These are phyloP conservation scores for Spergularia azorica DNA, from an alignment of 179 eudicot species.

Conservation along the genomic window DNA sequence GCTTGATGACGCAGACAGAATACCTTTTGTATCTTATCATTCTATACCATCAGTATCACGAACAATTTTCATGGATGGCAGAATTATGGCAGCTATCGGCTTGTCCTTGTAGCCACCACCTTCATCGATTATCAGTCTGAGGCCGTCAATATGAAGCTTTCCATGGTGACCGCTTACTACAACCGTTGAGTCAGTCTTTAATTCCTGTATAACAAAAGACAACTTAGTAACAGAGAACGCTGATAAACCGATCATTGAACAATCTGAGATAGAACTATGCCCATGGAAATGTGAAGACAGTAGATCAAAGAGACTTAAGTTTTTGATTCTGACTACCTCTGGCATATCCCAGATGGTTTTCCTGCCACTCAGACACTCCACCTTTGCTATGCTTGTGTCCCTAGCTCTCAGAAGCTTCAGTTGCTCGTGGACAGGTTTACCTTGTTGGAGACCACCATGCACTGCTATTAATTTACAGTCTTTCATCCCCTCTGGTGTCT, in stretches of 20 bases:
- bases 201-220: slow-evolving; percentile 44
- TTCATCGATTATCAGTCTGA: slow-evolving; percentile 78
- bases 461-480: slow-evolving; percentile 73
- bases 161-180: slow-evolving; percentile 94
- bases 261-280: background rate
- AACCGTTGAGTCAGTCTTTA: slow-evolving; percentile 49
- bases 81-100: slow-evolving; percentile 77
- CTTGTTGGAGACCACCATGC: slow-evolving; percentile 80
- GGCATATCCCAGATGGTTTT: slow-evolving; percentile 84
- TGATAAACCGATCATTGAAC: background rate
- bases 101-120: slow-evolving; percentile 67
- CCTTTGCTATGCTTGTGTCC: slow-evolving; percentile 70
- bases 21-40: background rate
- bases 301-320: background rate
- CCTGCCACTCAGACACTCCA: slow-evolving; percentile 77
- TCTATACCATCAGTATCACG: slow-evolving; percentile 57
- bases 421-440: slow-evolving; percentile 62
- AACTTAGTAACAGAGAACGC: background rate
- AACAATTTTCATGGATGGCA: slow-evolving; percentile 69
- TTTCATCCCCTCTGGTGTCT: slow-evolving; percentile 65
- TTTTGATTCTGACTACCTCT: slow-evolving; percentile 38
- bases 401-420: slow-evolving; percentile 56
- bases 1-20: too few relatives aligned
- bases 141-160: slow-evolving; percentile 73
- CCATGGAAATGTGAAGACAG: background rate